Base-by-base conservation (phyloP, 352 stramenopile species). In the Phytopythium kandeliae region DNA sequence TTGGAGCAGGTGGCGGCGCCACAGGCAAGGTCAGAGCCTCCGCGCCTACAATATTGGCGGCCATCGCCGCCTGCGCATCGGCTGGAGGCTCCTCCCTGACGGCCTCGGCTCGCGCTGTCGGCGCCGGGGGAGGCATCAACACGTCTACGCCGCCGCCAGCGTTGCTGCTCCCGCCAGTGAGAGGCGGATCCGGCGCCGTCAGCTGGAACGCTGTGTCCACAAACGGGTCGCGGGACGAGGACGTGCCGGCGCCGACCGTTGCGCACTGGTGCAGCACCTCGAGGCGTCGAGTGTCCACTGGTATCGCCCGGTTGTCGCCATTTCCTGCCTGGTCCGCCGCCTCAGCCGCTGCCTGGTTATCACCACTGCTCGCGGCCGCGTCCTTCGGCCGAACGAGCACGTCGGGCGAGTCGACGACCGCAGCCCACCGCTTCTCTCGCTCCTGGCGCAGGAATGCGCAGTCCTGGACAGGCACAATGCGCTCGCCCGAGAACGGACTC, bases 251-350 rank as follows among this genome's bases (percentile, higher is more conserved):
- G 3, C 78, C 82, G 0, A 92, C 75, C 2, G 64, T 81, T 3
- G 78, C 82, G 44, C 82, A 92, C 65, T 90, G 73, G 24, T 89
- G 77, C n/a, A 90, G 56, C 15, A 90, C 54, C 43, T 83, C 55
- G 40, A 86, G 62, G 9, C 76, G 66, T 0, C 61, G 54, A 16
- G 74, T 57, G 48, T 88, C 70, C 13, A 91, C 78, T 15, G 63
- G 51, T 19, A 87, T 85, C 10, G 49, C 46, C 47, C 45, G 24
- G 24, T 24, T 30, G 36, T 54, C 51, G 19, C 17, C 21, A 37
- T 22, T 28, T 5, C 12, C 6, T 48, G 55, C 22, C 13, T 38
- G 28, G 6, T 33, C 19, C 1, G 40, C 33, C 6, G 42, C 17
- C 15, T 41, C 24, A 40, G 49, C 46, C 10, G 42, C 40, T 10